Percentiles rank a stretch among this genome's conserved stretches.
Conservation (phyloP, 2,329 filamentous ascomycete genomes). For the Cladosporium velox region DNA sequence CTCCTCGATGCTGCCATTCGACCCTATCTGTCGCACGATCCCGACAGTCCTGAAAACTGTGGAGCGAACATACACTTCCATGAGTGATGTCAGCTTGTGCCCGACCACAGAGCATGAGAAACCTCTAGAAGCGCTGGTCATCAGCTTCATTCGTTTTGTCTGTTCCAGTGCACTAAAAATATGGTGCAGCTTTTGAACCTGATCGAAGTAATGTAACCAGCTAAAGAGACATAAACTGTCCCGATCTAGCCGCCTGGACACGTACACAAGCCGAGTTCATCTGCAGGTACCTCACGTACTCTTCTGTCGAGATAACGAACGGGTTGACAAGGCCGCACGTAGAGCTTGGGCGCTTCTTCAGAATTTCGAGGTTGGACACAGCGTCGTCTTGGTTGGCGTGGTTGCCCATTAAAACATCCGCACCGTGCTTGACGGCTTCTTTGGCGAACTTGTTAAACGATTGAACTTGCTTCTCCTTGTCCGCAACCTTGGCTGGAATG, state of each 20-base stretch:
- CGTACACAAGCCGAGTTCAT: slow-evolving; percentile 24
- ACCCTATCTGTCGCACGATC: too few species aligned
- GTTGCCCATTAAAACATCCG: slow-evolving; percentile 25
- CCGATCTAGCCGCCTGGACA: slow-evolving; percentile 16
- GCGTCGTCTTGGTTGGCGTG: slow-evolving; percentile 26
- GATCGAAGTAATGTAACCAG: too few species aligned
- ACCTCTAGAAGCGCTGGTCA: too few species aligned
- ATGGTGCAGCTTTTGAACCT: too few species aligned
- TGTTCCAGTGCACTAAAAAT: too few species aligned
- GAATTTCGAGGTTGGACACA: slow-evolving; percentile 23
- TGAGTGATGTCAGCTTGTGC: too few species aligned
- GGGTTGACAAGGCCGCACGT: slow-evolving; percentile 20
- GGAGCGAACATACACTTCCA: too few species aligned
- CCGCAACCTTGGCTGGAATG: slow-evolving; percentile 9
- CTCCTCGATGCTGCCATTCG: too few species aligned
- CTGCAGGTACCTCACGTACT: slow-evolving; percentile 20
- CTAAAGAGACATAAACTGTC: neutral
- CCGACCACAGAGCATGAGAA: too few species aligned
- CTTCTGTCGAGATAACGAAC: slow-evolving; percentile 23
- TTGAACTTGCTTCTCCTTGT: slow-evolving; percentile 20
- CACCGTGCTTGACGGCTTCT: slow-evolving; percentile 13
- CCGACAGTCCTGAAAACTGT: too few species aligned
- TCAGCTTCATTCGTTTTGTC: too few species aligned
- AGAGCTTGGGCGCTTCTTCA: slow-evolving; percentile 19
- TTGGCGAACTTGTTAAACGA: slow-evolving; percentile 20